Percentiles rank a stretch among this genome's conserved stretches.
These are phyloP conservation scores for Discostella stelligera DNA, from an alignment of 352 stramenopile genomes.

Conservation along the genomic window DNA sequence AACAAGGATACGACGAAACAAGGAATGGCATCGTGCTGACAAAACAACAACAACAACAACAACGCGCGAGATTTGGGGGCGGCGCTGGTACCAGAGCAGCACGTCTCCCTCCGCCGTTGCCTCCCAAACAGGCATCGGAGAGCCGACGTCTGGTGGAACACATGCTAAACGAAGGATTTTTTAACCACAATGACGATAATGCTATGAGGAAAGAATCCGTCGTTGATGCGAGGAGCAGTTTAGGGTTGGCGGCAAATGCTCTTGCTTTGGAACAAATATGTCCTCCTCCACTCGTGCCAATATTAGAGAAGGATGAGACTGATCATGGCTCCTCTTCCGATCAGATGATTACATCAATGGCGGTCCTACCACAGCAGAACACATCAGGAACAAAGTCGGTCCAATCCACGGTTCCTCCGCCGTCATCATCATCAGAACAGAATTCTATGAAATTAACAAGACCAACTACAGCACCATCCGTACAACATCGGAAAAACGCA, in stretches of 20 bases:
- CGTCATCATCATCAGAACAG: background rate
- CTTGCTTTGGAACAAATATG: background rate
- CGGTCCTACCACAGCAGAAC: too few relatives aligned
- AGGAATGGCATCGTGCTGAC: too few relatives aligned
- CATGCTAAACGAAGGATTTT: background rate
- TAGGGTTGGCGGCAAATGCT: background rate
- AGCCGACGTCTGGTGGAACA: conserved; percentile 20
- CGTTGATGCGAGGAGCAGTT: background rate
- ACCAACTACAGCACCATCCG: background rate
- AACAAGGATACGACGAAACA: background rate
- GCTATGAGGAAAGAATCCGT: background rate
- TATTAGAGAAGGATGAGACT: background rate
- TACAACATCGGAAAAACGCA: background rate
- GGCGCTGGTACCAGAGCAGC: conserved; percentile 12
- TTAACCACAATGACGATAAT: background rate
- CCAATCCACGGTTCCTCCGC: background rate
- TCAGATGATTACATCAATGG: background rate
- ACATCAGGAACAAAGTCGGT: background rate
- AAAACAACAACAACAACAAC: background rate
- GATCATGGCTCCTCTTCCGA: background rate
- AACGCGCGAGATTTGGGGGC: background rate
- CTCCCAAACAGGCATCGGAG: conserved; percentile 14
- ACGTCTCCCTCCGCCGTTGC: conserved; percentile 31
- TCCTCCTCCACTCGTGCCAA: conserved; percentile 7
- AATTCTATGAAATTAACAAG: background rate